Evolutionary conservation across 2,329 filamentous ascomycete genomes (phyloP), one percentile per base, ranked within the genome.

Genomic region (Karstenula rhodostoma): DNA sequence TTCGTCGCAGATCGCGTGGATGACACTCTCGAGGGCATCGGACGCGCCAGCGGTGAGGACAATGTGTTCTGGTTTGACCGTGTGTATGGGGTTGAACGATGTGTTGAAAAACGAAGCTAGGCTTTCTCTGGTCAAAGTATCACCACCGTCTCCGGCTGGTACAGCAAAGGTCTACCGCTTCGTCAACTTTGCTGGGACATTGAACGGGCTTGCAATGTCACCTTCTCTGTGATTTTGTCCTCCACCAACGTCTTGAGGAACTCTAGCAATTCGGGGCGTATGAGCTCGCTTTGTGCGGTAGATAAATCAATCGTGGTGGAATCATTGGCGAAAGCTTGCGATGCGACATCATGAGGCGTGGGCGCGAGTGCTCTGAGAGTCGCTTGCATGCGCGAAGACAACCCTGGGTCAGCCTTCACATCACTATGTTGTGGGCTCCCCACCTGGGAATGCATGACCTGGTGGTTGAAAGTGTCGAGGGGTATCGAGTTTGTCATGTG

Each of bases 1-100:
- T 47, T 73, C 70, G 29, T 74, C 71, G 53, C 73, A 75, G 2
- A 75, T 61, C 7, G 69, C 61, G 32, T 74, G 64, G 23, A 75
- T 63, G 10, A 73, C 37, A 19, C 58, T 69, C 29, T 74, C 72
- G 19, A 75, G 62, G 1, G 70, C 71, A 54, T 73, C 71, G 17
- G 62, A 66, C 1, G 67, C 68, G 12, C 73, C 72, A 0, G 71
- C 69, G 15, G 72, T 73, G 35, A 73, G 50, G 1, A 72, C 71
- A 27, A 75, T 64, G 35, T 75, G 72, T 29, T 73, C 68, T 0
- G 67, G 48, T 33, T 55, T 65, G 9, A 75, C 70, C 2, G 58
- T 44, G 59, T 74, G 72, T 40, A 74, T 66, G 1, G 73, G 72
- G 1, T 63, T 56, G 59, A 74, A 71, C 49, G 71, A 67, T 5